Base-by-base conservation (phyloP, 768 basidiomycete species). In the Amanita pseudoporphyria region DNA sequence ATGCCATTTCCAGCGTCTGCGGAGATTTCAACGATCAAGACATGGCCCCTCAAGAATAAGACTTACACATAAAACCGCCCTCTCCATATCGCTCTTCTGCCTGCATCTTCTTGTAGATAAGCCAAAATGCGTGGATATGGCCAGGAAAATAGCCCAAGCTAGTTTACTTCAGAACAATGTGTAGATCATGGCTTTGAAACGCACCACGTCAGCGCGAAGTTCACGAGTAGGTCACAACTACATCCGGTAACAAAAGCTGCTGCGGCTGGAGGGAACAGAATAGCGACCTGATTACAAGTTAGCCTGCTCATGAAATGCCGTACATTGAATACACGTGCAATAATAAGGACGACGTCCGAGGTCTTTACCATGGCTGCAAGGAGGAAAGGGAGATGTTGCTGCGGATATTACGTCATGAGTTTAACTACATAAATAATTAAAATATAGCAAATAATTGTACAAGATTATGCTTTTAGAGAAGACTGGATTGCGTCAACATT, bases 51-150 rank as follows among this genome's bases (percentile, higher is more conserved):
- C 30, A 18, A 38, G 4, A 9, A 16, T 13, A 42, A 24, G 7
- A 74, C 88, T 60, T 59, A 89, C 88, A 92, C 45, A 72, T 64
- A 70, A 80, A 92, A 28, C 84, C 84, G 16, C 86, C 87, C 5
- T 61, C 66, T 10, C 90, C 90, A 58, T 87, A 94, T 36, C 71
- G 74, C 58, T 89, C 87, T 58, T 89, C 86, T 0, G 89, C 91
- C 57, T 87, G 74, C 76, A 90, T 90, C 76, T 84, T 86, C 76
- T 76, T 84, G 69, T 91, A 91, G 50, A 92, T 90, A 46, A 94
- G 73, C 85, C 85, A 91, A 69, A 91, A 90, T 1, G 87, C 85
- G 60, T 92, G 88, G 40, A 77, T 67, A 37, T 72, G 70, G n/a
- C 76, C 86, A 0, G 87, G 86, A 47, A 89, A 62, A 63, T 86